Evolutionary conservation across 2,329 filamentous ascomycete genomes (phyloP).

Genomic region (Neurospora crassa): DNA sequence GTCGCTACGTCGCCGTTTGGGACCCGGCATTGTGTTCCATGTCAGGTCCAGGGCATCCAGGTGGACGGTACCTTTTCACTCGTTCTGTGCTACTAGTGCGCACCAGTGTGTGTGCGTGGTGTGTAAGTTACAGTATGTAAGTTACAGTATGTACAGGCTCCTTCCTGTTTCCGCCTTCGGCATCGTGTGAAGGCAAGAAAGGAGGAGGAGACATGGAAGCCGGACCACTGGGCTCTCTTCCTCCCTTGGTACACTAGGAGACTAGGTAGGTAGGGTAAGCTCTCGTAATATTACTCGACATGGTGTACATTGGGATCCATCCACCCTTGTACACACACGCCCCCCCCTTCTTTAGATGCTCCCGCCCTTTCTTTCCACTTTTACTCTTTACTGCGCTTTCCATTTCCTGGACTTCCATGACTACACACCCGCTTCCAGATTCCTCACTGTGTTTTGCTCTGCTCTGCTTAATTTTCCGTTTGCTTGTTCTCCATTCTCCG

Average conservation of each 20-base stretch:
- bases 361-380: constrained; percentile 8
- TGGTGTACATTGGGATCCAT: neutral
- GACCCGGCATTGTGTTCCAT: neutral
- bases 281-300: constrained; percentile 8
- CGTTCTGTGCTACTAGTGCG: neutral
- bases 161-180: constrained; percentile 2
- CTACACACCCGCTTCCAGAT: neutral
- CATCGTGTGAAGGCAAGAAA: constrained; percentile 2
- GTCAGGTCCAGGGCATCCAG: neutral
- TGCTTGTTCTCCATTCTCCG: neutral
- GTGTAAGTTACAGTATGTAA: neutral
- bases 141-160: neutral
- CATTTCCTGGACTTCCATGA: neutral
- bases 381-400: constrained; percentile 2
- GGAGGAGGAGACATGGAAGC: too few relatives aligned
- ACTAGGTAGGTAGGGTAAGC: neutral
- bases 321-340: constrained; percentile 6
- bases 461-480: constrained; percentile 1
- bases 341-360: constrained; percentile 8
- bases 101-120: neutral
- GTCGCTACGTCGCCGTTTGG: neutral
- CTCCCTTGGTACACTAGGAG: constrained; percentile 2
- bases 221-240: neutral
- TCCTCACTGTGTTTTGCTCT: neutral
- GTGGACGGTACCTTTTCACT: neutral